Conservation (phyloP, 768 basidiomycete species). For the Cystobasidium ongulense region DNA sequence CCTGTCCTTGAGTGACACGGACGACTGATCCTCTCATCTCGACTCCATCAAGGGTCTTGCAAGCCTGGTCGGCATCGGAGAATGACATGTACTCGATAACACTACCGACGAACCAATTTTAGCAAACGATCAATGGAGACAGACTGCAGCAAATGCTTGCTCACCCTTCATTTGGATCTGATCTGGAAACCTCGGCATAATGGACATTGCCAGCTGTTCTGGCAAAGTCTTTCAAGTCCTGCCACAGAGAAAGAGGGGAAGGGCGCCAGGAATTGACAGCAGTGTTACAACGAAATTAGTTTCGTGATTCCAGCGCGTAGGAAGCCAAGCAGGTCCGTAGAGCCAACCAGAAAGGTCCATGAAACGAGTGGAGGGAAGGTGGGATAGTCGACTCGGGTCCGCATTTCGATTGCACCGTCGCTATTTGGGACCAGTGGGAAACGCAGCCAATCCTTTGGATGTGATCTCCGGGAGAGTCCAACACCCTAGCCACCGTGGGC, state of each 20-base stretch:
- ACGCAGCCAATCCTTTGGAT: neutral
- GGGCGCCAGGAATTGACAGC: neutral
- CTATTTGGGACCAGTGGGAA: neutral
- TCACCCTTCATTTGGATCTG: conserved; percentile 76
- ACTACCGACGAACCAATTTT: too few species aligned
- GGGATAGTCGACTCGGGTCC: too few species aligned
- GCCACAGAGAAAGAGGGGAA: conserved; percentile 5
- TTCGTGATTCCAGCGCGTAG: neutral
- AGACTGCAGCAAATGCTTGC: conserved; percentile 40
- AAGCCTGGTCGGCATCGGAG: conserved; percentile 84
- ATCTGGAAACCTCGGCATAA: conserved; percentile 88
- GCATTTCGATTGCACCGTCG: neutral
- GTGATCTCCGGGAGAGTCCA: neutral
- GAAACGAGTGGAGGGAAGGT: too few species aligned
- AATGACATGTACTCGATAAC: conserved; percentile 80
- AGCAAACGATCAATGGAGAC: neutral
- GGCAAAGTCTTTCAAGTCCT: conserved; percentile 98
- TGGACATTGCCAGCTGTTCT: conserved; percentile 88
- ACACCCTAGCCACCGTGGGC: neutral
- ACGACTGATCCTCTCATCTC: conserved; percentile 80
- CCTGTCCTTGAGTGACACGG: conserved; percentile 51
- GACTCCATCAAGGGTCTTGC: conserved; percentile 74
- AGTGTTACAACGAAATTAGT: neutral
- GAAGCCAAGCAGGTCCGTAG: neutral
- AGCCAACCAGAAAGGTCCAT: too few species aligned